These are phyloP conservation scores for Gossypium schwendimanii DNA, from an alignment of 441 rosid genomes.

Conservation along the genomic window DNA sequence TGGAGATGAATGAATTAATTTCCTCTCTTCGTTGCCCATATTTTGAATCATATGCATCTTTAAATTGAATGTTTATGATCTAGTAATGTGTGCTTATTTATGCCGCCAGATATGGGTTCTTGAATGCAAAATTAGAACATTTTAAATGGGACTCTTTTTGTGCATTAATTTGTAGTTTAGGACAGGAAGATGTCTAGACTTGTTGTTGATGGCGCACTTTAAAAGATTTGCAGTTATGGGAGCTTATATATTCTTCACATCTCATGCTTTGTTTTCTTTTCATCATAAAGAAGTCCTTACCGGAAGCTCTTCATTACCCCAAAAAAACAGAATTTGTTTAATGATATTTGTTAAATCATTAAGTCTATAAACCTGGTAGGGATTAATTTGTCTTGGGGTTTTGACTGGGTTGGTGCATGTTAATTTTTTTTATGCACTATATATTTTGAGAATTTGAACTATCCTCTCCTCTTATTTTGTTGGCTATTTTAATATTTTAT, in stretches of 20 bases:
- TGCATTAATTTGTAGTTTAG: not conserved
- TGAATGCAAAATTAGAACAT: not conserved
- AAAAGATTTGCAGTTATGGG: not conserved
- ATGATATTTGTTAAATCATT: not conserved
- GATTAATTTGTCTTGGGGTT: not conserved
- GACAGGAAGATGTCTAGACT: not conserved
- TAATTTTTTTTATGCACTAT: no score
- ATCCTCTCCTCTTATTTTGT: no score
- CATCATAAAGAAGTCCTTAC: not conserved
- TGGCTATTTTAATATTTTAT: no score
- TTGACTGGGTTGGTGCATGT: not conserved
- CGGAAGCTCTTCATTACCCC: not conserved
- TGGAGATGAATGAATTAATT: conserved; percentile 5
- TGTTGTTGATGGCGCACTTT: not conserved
- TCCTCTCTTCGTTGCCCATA: not conserved
- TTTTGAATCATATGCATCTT: not conserved
- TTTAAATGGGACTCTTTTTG: not conserved
- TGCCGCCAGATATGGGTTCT: not conserved
- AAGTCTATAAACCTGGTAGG: not conserved
- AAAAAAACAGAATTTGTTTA: not conserved
- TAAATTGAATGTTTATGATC: not conserved
- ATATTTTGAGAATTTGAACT: no score
- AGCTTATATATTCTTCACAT: not conserved
- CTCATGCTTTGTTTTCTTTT: not conserved
- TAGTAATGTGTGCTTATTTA: not conserved